Conservation (phyloP, 2,329 filamentous ascomycete genomes). For the Lasiodiplodia theobromae region DNA sequence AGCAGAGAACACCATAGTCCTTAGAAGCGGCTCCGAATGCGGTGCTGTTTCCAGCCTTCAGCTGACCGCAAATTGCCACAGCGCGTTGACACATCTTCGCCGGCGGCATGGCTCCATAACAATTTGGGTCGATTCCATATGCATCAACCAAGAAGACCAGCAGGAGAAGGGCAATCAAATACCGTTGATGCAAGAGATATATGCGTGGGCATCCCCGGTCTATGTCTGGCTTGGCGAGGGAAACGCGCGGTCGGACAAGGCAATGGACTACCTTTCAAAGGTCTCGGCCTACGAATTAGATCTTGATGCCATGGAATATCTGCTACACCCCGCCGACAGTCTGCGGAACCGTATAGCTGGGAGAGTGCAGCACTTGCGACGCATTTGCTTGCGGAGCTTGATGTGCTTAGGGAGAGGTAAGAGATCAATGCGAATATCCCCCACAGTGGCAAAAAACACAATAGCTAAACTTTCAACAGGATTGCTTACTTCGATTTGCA, state of each 20-base stretch:
- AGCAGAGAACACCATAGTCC: too few relatives aligned
- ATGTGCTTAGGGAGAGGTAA: not conserved
- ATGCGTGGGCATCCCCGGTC: constrained; percentile 12
- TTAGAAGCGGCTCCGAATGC: too few relatives aligned
- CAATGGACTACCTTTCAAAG: not conserved
- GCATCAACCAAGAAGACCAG: constrained; percentile 32
- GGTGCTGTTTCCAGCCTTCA: too few relatives aligned
- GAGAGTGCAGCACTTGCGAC: not conserved
- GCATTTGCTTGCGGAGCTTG: not conserved
- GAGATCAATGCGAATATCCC: not conserved
- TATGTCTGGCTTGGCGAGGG: constrained; percentile 31
- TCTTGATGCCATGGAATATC: not conserved
- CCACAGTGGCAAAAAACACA: not conserved
- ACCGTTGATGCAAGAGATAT: constrained; percentile 31
- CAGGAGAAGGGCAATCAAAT: constrained; percentile 30
- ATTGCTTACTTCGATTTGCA: not conserved
- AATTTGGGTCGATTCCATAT: constrained; percentile 33
- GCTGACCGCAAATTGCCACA: not conserved
- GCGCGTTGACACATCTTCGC: not conserved
- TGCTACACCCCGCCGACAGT: not conserved
- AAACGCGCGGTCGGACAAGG: not conserved
- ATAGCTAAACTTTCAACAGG: not conserved
- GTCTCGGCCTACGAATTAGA: not conserved
- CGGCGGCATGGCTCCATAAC: not conserved
- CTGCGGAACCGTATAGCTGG: not conserved